Evolutionary conservation across 805 yeast species (phyloP), one percentile per base, ranked within the genome.

Genomic region (Lipomyces kockii): DNA sequence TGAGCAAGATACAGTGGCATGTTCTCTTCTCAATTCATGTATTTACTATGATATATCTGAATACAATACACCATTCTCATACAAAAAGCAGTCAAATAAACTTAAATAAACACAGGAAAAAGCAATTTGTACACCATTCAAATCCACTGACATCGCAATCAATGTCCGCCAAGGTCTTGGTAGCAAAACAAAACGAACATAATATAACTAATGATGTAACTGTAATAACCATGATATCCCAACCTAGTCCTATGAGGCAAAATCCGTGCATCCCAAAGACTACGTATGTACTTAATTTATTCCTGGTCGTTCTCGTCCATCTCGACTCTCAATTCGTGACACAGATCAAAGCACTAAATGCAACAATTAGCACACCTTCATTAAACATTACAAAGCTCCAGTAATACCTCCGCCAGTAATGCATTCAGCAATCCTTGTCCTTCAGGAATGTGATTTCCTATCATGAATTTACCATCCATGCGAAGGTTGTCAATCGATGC

Each of bases 341-440:
- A 83, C 66, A 94, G 89, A 78, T 95, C 99, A 77, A 92, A 95
- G 78, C 98, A 94, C 67, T 66, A 55, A 9, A 52, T 8, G 32
- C 8, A 14, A 14, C 55, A 25, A 39, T 35, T 25, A 46, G 12
- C 8, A 7, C 7, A n/a, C 29, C n/a, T 14, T 12, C 32, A 17
- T 8, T 1, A 3, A 17, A 25, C 22, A 25, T n/a, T 5, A 6
- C 43, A 57, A 32, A 25, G 11, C 20, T 17, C 9, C 22, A 3
- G 17, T 32, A 66, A 35, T 32, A 66, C 69, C 66, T 67, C 70
- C 3, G 70, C 70, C 12, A 67, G 61, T 14, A 67, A 39, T 20
- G 70, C 70, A 63, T 67, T 92, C 70, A 95, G 82, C n/a, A 97
- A 87, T 5, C 98, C 99, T 79, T 95, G 99, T 12, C 99, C 99